Percentiles rank a stretch among this genome's conserved stretches.
Conservation (phyloP, 2,329 filamentous ascomycete species). For the Daldinia sp. region DNA sequence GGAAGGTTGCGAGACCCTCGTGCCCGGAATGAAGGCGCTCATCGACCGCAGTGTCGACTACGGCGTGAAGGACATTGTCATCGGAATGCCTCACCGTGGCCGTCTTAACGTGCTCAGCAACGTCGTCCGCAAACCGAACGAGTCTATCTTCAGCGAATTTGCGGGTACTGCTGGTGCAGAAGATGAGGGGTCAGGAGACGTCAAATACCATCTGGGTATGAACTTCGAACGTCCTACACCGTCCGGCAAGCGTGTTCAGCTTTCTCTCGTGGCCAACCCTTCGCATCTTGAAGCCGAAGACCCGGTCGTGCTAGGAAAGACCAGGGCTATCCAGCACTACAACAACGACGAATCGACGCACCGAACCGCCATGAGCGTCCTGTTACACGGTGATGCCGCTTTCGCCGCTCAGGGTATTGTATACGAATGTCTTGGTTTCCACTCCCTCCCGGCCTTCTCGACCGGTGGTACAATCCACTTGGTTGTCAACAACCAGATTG, state of each 20-base stretch:
- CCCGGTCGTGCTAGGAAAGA: slow-evolving; percentile 96
- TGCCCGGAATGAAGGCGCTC: slow-evolving; percentile 98
- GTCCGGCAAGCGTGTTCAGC: slow-evolving; percentile 98
- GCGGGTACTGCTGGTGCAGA: slow-evolving; percentile 85
- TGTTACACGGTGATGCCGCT: slow-evolving; percentile 96
- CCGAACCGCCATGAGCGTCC: slow-evolving; percentile 89
- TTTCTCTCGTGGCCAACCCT: slow-evolving; percentile 97
- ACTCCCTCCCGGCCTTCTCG: slow-evolving; percentile 93
- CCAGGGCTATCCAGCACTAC: slow-evolving; percentile 97
- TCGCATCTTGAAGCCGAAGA: slow-evolving; percentile 98
- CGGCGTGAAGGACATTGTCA: slow-evolving; percentile 98
- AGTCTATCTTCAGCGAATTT: slow-evolving; percentile 99
- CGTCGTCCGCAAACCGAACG: slow-evolving; percentile 98
- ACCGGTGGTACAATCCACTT: slow-evolving; percentile 97
- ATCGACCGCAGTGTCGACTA: slow-evolving; percentile 99
- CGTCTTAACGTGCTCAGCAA: slow-evolving; percentile 98
- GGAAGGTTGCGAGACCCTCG: slow-evolving; percentile 94
- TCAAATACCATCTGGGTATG: slow-evolving; percentile 99
- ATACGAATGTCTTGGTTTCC: slow-evolving; percentile 98
- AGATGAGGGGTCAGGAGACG: slow-evolving; percentile 96
- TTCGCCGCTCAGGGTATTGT: slow-evolving; percentile 97
- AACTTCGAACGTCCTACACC: slow-evolving; percentile 99
- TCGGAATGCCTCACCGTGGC: slow-evolving; percentile 99
- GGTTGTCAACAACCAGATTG: slow-evolving; percentile 99
- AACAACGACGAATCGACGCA: slow-evolving; percentile 95